Evolutionary conservation across 805 yeast species (phyloP).

Genomic region (Suhomyces faveliae): DNA sequence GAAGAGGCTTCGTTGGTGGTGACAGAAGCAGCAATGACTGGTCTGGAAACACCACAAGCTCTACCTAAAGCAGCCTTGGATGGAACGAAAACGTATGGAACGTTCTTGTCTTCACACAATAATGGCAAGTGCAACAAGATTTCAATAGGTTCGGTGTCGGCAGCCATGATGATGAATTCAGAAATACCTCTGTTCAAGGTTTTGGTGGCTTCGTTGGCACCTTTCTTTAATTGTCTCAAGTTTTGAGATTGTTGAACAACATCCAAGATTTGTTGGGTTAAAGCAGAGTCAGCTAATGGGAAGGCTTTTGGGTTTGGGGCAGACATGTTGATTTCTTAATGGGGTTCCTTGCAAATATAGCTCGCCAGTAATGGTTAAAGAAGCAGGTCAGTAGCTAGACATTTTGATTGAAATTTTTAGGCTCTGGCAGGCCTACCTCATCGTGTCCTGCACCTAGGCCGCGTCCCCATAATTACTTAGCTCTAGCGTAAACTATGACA

Average conservation of each 20-base stretch:
- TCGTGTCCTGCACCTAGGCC: slow-evolving; percentile 1
- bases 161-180: slow-evolving; percentile 99
- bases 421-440: neutral
- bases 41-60: slow-evolving; percentile 99
- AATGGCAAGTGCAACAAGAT: slow-evolving; percentile 95
- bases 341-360: slow-evolving; percentile 31
- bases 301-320: slow-evolving; percentile 97
- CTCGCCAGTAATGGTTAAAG: slow-evolving; percentile 21
- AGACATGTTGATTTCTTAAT: slow-evolving; percentile 50
- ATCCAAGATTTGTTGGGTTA: slow-evolving; percentile 95
- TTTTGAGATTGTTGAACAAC: slow-evolving; percentile 97
- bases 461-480: slow-evolving; percentile 1
- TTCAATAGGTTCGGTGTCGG: slow-evolving; percentile 99
- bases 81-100: slow-evolving; percentile 98
- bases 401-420: neutral
- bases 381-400: neutral
- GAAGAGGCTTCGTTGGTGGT: slow-evolving; percentile 98
- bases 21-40: slow-evolving; percentile 97
- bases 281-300: slow-evolving; percentile 95
- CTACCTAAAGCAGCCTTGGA: slow-evolving; percentile 98
- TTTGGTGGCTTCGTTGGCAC: slow-evolving; percentile 99
- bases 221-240: slow-evolving; percentile 98
- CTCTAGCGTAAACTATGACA: neutral
- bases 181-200: slow-evolving; percentile 99
- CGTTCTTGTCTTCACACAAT: slow-evolving; percentile 98